A percentile compares a stretch with the other conserved stretches of the same genome.
Conservation (phyloP, 2,329 filamentous ascomycete species). For the Botrytis aclada region DNA sequence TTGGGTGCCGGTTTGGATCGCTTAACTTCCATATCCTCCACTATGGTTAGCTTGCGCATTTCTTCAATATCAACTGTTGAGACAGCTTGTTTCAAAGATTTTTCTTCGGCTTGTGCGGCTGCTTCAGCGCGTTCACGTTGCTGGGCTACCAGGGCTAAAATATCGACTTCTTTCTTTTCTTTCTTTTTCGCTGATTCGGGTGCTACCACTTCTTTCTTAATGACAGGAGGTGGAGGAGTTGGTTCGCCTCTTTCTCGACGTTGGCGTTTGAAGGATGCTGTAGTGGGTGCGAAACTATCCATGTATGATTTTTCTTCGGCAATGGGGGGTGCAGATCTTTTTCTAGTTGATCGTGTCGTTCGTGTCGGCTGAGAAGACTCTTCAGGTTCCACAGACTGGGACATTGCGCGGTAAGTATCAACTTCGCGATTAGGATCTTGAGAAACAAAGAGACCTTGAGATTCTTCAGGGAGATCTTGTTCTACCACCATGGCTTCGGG, state of each 20-base stretch:
- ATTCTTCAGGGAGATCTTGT: constrained; percentile 37
- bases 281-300: constrained; percentile 71
- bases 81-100: constrained; percentile 53
- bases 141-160: constrained; percentile 63
- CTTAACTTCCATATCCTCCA: constrained; percentile 72
- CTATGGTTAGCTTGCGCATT: constrained; percentile 69
- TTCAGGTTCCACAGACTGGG: constrained; percentile 23
- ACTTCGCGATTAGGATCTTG: constrained; percentile 42
- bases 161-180: constrained; percentile 54
- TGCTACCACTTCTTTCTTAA: constrained; percentile 23
- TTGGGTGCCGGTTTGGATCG: constrained; percentile 35
- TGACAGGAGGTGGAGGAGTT: constrained; percentile 14
- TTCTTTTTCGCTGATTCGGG: constrained; percentile 32
- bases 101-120: constrained; percentile 52
- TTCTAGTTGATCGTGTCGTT: constrained; percentile 36
- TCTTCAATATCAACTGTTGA: constrained; percentile 67
- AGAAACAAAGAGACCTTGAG: constrained; percentile 54
- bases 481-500: constrained; percentile 53
- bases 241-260: constrained; percentile 44
- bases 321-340: constrained; percentile 46
- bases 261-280: constrained; percentile 70
- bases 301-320: constrained; percentile 49
- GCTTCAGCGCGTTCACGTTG: constrained; percentile 62
- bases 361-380: neutral
- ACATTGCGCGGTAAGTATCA: constrained; percentile 25